phyloP scores from a whole-genome alignment of 192 early-diverging fungal species.

The Backusella tuberculispora region DNA sequence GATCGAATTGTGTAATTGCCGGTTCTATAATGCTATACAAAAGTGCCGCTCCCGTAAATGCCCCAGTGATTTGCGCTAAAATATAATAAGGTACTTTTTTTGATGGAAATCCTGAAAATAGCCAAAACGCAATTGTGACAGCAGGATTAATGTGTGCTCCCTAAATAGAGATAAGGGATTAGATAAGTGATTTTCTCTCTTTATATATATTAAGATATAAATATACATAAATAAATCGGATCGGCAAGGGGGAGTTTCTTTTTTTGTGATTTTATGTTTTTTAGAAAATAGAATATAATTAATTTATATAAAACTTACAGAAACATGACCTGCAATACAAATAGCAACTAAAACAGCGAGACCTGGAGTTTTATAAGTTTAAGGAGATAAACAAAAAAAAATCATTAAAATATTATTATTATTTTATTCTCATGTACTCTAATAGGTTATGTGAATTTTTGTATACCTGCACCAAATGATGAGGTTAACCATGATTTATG shows the following conservation, averaged over 20 bases:
- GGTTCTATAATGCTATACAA: constrained; percentile 66
- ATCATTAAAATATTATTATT: constrained; percentile 31
- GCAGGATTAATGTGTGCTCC: constrained; percentile 83
- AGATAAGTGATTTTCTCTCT: too few species aligned
- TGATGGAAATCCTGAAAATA: constrained; percentile 71
- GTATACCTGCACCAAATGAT: constrained; percentile 27
- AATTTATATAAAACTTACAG: constrained; percentile 42
- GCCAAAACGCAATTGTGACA: constrained; percentile 67
- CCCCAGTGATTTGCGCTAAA: constrained; percentile 69
- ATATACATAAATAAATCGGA: not conserved
- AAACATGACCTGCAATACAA: constrained; percentile 64
- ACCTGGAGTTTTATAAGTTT: constrained; percentile 46
- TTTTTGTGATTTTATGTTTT: not conserved
- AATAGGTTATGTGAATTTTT: too few species aligned
- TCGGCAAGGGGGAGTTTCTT: not conserved
- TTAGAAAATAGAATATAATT: not conserved
- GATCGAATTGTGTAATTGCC: constrained; percentile 59
- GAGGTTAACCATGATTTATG: constrained; percentile 47
- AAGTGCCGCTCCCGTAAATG: constrained; percentile 71
- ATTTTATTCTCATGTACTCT: too few species aligned
- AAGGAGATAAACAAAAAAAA: not conserved
- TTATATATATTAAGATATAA: not conserved
- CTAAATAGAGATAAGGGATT: constrained; percentile 27
- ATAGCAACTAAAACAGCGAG: constrained; percentile 67
- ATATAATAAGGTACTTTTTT: constrained; percentile 69